These are phyloP conservation scores for Alternaria burnsii DNA, from an alignment of 2,329 filamentous ascomycete species.

Conservation along the genomic window DNA sequence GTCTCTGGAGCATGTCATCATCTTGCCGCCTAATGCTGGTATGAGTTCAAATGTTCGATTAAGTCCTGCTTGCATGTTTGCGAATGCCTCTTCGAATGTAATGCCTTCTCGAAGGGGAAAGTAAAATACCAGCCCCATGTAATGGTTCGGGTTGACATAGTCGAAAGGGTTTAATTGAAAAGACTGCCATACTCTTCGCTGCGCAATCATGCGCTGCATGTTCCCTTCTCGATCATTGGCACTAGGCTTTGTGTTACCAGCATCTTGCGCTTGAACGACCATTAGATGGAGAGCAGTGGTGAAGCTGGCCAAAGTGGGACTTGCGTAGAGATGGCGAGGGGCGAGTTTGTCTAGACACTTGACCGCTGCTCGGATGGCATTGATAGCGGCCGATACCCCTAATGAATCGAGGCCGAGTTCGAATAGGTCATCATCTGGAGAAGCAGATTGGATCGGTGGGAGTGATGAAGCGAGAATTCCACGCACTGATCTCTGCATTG, in stretches of 20 bases:
- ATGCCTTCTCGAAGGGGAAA: slow-evolving; percentile 42
- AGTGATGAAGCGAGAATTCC: slow-evolving; percentile 18
- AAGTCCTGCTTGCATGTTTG: slow-evolving; percentile 47
- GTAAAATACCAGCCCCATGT: slow-evolving; percentile 48
- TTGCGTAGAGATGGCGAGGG: slow-evolving; percentile 50
- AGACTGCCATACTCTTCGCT: slow-evolving; percentile 34
- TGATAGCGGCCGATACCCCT: slow-evolving; percentile 39
- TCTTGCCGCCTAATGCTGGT: slow-evolving; percentile 49
- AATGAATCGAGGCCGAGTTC: slow-evolving; percentile 47
- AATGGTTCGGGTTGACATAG: slow-evolving; percentile 23
- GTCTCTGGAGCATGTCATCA: slow-evolving; percentile 43
- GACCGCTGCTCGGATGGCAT: slow-evolving; percentile 41
- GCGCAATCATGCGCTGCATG: slow-evolving; percentile 18
- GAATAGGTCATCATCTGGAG: slow-evolving; percentile 44
- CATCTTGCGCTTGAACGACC: neutral
- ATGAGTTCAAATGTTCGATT: slow-evolving; percentile 48
- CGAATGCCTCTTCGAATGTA: slow-evolving; percentile 42
- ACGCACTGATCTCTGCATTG: slow-evolving; percentile 16
- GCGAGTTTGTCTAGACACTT: slow-evolving; percentile 42
- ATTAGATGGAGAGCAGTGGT: slow-evolving; percentile 25
- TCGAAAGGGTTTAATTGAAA: slow-evolving; percentile 47
- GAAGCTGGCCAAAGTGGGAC: slow-evolving; percentile 36
- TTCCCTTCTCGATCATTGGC: neutral
- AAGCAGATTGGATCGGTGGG: slow-evolving; percentile 13
- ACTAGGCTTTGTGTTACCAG: neutral